Conservation (phyloP, 495 filamentous ascomycete genomes). For the Penicillium silybi region DNA sequence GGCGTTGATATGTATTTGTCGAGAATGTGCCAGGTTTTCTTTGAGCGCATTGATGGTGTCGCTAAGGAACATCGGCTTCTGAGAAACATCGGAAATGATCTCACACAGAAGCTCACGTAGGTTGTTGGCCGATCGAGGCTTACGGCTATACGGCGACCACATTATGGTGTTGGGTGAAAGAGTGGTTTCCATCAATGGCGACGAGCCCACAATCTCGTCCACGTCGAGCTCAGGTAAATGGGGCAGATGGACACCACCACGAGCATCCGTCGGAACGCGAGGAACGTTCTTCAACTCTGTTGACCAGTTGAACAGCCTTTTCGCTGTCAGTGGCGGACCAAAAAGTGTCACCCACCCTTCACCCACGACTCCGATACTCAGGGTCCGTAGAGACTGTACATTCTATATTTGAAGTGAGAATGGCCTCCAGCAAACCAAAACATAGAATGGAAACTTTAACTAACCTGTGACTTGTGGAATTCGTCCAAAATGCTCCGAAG, state of each 20-base stretch:
- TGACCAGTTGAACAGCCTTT: background rate
- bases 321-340: background rate
- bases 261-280: background rate
- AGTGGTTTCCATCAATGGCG: background rate
- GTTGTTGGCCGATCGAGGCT: background rate
- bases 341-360: background rate
- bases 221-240: background rate
- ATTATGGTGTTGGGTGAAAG: background rate
- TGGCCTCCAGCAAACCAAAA: too few species aligned
- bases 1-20: background rate
- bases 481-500: background rate
- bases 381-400: background rate
- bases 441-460: too few species aligned
- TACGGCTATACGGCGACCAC: background rate
- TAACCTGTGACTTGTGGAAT: background rate
- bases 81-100: background rate
- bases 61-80: background rate
- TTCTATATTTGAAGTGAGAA: background rate
- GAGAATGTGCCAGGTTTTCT: background rate
- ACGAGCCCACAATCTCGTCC: background rate
- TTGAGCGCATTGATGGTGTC: background rate
- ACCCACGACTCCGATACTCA: background rate
- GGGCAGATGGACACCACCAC: background rate
- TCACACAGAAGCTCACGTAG: background rate
- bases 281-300: background rate